These are phyloP conservation scores for Fusarium burgessii DNA, from an alignment of 2,329 filamentous ascomycete species.

Conservation along the genomic window DNA sequence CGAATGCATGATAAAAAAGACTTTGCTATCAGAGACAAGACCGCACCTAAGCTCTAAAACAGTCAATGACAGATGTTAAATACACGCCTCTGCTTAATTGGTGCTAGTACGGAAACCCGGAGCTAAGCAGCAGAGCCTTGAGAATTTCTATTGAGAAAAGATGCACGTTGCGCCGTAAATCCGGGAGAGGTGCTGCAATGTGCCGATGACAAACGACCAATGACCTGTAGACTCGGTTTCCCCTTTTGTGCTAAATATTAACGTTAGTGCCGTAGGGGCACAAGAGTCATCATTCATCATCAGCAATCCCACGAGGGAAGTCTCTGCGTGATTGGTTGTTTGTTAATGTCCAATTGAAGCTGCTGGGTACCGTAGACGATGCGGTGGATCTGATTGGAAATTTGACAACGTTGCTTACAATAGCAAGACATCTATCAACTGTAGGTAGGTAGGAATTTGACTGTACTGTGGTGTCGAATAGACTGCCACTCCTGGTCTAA, in stretches of 20 bases:
- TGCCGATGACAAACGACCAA: conserved; percentile 25
- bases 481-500: conserved; percentile 15
- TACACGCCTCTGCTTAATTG: conserved; percentile 26
- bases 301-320: background rate
- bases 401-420: conserved; percentile 36
- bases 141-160: background rate
- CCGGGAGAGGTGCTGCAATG: conserved; percentile 32
- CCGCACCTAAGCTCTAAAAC: conserved; percentile 8
- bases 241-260: conserved; percentile 3
- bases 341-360: background rate
- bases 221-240: background rate
- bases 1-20: conserved; percentile 2
- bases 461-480: background rate
- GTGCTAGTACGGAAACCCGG: conserved; percentile 18
- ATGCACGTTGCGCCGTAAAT: conserved; percentile 43
- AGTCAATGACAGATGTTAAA: conserved; percentile 2
- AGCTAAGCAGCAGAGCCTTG: conserved; percentile 26
- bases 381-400: conserved; percentile 28
- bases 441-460: background rate
- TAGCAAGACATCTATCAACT: conserved; percentile 18
- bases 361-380: conserved; percentile 29
- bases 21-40: conserved; percentile 8
- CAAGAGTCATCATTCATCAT: conserved; percentile 46
- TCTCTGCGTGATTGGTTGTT: conserved; percentile 16
- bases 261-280: conserved; percentile 11